Percentiles rank a stretch among this genome's conserved stretches.
Conservation (phyloP, 768 basidiomycete species). For the Dacryopinax primogenitus region DNA sequence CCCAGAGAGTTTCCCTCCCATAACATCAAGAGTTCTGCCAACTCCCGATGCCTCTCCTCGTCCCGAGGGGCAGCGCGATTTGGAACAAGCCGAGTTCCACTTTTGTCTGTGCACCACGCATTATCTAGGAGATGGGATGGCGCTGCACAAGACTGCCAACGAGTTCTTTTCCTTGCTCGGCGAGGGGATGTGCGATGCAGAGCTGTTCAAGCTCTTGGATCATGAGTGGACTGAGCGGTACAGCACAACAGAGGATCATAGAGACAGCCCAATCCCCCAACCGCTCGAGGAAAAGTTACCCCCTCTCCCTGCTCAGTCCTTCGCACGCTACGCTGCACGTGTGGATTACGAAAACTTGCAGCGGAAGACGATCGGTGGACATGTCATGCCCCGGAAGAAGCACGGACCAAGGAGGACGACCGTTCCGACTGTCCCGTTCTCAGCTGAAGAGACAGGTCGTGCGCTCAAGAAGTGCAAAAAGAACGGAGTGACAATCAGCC, state of each 20-base stretch:
- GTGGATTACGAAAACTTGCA: slow-evolving; percentile 48
- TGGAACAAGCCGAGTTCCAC: slow-evolving; percentile 34
- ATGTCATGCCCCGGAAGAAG: slow-evolving; percentile 44
- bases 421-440: slow-evolving; percentile 55
- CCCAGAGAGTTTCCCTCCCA: slow-evolving; percentile 6
- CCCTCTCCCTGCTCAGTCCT: slow-evolving; percentile 24
- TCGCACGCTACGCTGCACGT: slow-evolving; percentile 36
- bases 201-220: slow-evolving; percentile 15
- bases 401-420: slow-evolving; percentile 36
- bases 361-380: slow-evolving; percentile 53
- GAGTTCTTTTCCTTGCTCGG: slow-evolving; percentile 58
- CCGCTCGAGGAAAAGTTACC: slow-evolving; percentile 43
- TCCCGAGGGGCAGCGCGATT: slow-evolving; percentile 17
- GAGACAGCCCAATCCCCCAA: slow-evolving; percentile 28
- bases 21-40: slow-evolving; percentile 20
- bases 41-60: slow-evolving; percentile 28
- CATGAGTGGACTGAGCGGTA: slow-evolving; percentile 23
- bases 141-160: slow-evolving; percentile 67
- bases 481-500: slow-evolving; percentile 59
- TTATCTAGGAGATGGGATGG: slow-evolving; percentile 79
- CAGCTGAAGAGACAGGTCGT: slow-evolving; percentile 40
- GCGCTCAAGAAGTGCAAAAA: slow-evolving; percentile 61
- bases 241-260: slow-evolving; percentile 28
- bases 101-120: slow-evolving; percentile 65
- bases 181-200: slow-evolving; percentile 13